Base-by-base conservation (phyloP, 106 monocot genomes). In the Chionographis japonica region DNA sequence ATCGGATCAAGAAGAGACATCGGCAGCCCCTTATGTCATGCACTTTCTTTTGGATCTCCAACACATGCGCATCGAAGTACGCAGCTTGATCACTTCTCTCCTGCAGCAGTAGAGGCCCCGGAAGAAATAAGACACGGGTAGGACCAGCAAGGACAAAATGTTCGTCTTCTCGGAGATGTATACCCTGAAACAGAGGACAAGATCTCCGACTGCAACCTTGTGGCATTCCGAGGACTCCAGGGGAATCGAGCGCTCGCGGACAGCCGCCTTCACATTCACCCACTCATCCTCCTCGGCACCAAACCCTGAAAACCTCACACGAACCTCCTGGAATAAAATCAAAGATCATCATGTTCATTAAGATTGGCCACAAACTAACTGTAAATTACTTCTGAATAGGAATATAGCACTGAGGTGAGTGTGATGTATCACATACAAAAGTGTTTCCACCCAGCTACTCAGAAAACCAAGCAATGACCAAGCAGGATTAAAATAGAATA, bases 1-100 rank as follows among this genome's bases (percentile, higher is more conserved):
- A 91, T 50, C 54, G 60, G 19, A 91, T 55, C 64, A 87, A 64
- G 66, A 87, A 91, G 63, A 66, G 60, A 52, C 91, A 91, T 63
- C 91, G 78, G 72, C 91, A 91, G 66, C 91, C 91, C 73, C 91
- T 87, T 35, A 91, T 77, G 69, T 91, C 91, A 75, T 91, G 91
- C 36, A 70, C 17, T 56, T 79, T 91, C 76, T 80, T 79, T 63
- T 88, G 62, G 46, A 91, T 74, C 37, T 84, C 79, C 11, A 82
- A 2, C 16, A 91, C 76, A 82, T 77, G 84, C 2, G 87, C 91
- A 66, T 91, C 91, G 46, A 68, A 91, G 60, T 91, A 73, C 12
- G 62, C 54, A 4, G 91, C 87, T 50, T 75, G 59, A 1, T 91
- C 79, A 41, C 67, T 65, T 27, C 42, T 77, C 54, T 91, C 91